phyloP scores from a whole-genome alignment of 192 early-diverging fungal species.

The Umbelopsis ramanniana region DNA sequence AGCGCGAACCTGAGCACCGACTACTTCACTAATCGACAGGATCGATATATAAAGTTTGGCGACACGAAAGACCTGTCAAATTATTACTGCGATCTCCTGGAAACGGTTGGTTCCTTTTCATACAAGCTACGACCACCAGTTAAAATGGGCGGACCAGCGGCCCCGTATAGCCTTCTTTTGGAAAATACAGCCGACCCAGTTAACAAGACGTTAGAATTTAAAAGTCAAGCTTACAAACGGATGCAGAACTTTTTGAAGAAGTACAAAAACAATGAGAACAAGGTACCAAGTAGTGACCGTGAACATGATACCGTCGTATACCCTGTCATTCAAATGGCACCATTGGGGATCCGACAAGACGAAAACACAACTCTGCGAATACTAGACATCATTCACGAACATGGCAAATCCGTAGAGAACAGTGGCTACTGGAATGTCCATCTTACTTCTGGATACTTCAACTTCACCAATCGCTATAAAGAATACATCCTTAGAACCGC shows the following conservation, averaged over 20 bases:
- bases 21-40: conserved; percentile 96
- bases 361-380: conserved; percentile 65
- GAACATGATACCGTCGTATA: conserved; percentile 69
- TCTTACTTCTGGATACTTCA: conserved; percentile 94
- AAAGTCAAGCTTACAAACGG: conserved; percentile 50
- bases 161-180: background rate
- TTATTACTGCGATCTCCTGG: conserved; percentile 75
- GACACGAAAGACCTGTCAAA: conserved; percentile 55
- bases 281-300: conserved; percentile 6
- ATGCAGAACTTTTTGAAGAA: conserved; percentile 57
- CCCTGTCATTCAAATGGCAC: conserved; percentile 88
- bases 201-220: conserved; percentile 57
- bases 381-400: conserved; percentile 55
- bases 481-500: conserved; percentile 59
- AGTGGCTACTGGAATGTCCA: conserved; percentile 58
- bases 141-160: background rate
- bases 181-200: conserved; percentile 59
- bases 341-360: conserved; percentile 82
- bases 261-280: conserved; percentile 26
- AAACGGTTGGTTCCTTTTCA: conserved; percentile 66
- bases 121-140: conserved; percentile 44
- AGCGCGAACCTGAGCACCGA: conserved; percentile 93
- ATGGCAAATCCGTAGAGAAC: conserved; percentile 27
- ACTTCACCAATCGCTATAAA: conserved; percentile 78
- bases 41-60: conserved; percentile 84